Evolutionary conservation across 2,329 filamentous ascomycete species (phyloP).

Genomic region (Paraphoma chrysanthemicola): DNA sequence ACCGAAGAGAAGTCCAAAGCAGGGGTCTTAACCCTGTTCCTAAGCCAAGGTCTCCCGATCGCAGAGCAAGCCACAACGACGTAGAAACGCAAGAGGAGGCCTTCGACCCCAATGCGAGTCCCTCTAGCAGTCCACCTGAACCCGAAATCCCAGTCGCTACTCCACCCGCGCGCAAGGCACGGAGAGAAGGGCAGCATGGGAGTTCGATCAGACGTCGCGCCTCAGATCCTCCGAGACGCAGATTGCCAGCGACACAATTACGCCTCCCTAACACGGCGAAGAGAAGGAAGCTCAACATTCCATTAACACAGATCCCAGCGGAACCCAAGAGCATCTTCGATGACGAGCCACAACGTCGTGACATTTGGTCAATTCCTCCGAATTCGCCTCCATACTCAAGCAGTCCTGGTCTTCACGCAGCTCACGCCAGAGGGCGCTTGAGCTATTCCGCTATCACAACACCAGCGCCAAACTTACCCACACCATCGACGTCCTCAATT

Average conservation of each 20-base stretch:
- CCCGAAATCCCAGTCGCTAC: conserved; percentile 33
- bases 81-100: conserved; percentile 42
- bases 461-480: conserved; percentile 31
- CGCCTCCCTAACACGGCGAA: conserved; percentile 23
- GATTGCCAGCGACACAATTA: conserved; percentile 17
- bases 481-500: conserved; percentile 42
- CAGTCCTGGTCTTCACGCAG: conserved; percentile 27
- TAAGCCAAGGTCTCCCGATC: conserved; percentile 35
- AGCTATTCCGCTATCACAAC: conserved; percentile 6
- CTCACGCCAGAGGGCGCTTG: conserved; percentile 8
- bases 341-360: conserved; percentile 8
- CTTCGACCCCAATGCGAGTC: conserved; percentile 32
- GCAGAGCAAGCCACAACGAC: conserved; percentile 18
- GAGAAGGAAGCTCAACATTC: conserved; percentile 25
- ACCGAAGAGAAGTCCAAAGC: conserved; percentile 51
- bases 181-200: conserved; percentile 5
- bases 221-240: conserved; percentile 9
- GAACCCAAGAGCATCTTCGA: conserved; percentile 17
- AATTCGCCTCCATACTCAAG: conserved; percentile 52
- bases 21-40: conserved; percentile 54
- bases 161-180: conserved; percentile 15
- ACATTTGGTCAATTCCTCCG: conserved; percentile 50
- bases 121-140: conserved; percentile 31
- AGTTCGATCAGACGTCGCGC: conserved; percentile 7
- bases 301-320: conserved; percentile 14